phyloP scores from a whole-genome alignment of 2,329 filamentous ascomycete species.

The Diplodia scrobiculata region DNA sequence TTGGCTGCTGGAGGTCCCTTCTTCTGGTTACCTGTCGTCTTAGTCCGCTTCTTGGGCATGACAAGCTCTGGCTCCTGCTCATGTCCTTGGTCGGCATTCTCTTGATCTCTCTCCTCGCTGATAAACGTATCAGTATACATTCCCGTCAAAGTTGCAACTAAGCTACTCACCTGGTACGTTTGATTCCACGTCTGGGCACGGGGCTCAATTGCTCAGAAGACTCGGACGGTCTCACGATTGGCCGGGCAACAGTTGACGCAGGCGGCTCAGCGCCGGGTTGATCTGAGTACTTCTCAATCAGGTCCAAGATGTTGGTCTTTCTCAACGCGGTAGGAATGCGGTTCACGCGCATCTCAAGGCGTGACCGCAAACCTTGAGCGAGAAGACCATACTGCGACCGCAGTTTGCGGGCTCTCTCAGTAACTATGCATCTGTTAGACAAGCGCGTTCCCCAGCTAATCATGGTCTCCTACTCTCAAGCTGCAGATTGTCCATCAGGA shows the following conservation, averaged over 20 bases:
- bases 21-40: constrained; percentile 35
- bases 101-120: constrained; percentile 28
- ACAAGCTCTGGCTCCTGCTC: constrained; percentile 62
- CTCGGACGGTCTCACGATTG: neutral
- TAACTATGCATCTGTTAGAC: constrained; percentile 59
- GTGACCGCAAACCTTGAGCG: constrained; percentile 78
- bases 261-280: constrained; percentile 33
- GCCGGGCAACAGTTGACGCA: constrained; percentile 11
- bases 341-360: constrained; percentile 91
- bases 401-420: constrained; percentile 81
- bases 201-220: constrained; percentile 28
- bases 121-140: neutral
- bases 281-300: constrained; percentile 60
- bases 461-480: constrained; percentile 68
- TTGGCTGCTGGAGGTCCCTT: constrained; percentile 36
- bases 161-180: constrained; percentile 15
- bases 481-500: constrained; percentile 84
- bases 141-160: neutral
- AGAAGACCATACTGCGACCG: constrained; percentile 87
- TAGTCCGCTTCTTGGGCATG: constrained; percentile 68
- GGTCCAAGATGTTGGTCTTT: constrained; percentile 78
- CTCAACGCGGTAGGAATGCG: constrained; percentile 80
- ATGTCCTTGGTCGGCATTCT: constrained; percentile 79
- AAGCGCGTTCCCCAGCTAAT: neutral
- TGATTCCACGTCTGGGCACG: constrained; percentile 17